These are phyloP conservation scores for Heritiera fomes DNA, from an alignment of 345 rosid genomes.

Conservation along the genomic window DNA sequence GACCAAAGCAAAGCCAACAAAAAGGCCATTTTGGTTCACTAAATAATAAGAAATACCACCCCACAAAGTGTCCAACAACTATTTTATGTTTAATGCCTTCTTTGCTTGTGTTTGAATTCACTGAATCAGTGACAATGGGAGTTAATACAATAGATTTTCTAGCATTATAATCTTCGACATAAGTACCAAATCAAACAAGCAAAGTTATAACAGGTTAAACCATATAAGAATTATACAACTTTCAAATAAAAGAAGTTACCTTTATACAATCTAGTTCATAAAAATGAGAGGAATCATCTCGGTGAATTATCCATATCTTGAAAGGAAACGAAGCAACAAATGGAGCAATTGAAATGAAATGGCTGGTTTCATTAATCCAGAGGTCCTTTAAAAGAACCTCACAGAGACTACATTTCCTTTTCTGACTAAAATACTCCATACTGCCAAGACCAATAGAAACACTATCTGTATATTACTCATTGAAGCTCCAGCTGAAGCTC, in stretches of 20 bases:
- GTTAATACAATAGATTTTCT: not conserved
- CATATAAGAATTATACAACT: not conserved
- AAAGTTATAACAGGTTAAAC: not conserved
- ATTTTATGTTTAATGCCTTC: not conserved
- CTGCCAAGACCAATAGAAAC: slow-evolving; percentile 55
- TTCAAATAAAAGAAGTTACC: slow-evolving; percentile 34
- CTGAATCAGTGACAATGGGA: not conserved
- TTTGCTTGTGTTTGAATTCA: not conserved
- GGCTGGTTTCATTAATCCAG: slow-evolving; percentile 52
- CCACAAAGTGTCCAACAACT: not conserved
- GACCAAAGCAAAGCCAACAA: not conserved
- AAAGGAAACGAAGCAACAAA: slow-evolving; percentile 68
- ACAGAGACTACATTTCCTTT: slow-evolving; percentile 71
- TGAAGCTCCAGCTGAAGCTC: slow-evolving; percentile 95
- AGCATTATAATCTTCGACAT: not conserved
- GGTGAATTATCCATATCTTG: slow-evolving; percentile 85
- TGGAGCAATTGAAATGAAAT: slow-evolving; percentile 67
- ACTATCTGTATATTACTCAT: slow-evolving; percentile 78
- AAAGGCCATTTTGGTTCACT: not conserved
- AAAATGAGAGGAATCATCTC: slow-evolving; percentile 62
- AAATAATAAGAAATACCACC: not conserved
- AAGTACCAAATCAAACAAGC: not conserved
- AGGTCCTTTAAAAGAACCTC: slow-evolving; percentile 51
- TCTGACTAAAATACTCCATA: slow-evolving; percentile 53
- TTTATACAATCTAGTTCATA: slow-evolving; percentile 58